Evolutionary conservation across 345 rosid species (phyloP).

Genomic region (Camelina hispida): DNA sequence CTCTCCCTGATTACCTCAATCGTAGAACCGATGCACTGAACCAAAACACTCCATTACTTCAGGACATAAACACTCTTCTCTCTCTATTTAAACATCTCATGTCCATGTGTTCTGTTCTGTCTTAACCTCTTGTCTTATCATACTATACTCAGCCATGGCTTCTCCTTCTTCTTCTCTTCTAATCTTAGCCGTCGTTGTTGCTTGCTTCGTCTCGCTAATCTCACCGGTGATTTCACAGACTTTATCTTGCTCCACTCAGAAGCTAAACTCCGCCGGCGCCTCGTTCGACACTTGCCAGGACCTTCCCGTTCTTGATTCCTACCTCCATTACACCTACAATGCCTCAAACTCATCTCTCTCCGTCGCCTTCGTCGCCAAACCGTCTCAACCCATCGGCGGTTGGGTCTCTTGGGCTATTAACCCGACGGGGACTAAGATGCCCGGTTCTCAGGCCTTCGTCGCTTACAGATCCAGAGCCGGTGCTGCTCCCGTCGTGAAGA

Average conservation of each 20-base stretch:
- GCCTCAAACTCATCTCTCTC: conserved; percentile 75
- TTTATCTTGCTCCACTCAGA: conserved; percentile 57
- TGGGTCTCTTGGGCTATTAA: conserved; percentile 91
- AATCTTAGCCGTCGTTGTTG: conserved; percentile 22
- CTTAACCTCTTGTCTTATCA: background rate
- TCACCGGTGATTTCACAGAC: conserved; percentile 54
- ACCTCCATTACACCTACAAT: conserved; percentile 76
- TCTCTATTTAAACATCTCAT: conserved; percentile 32
- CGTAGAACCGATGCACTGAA: conserved; percentile 26
- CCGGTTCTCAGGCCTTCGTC: conserved; percentile 67
- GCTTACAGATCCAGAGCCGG: conserved; percentile 54
- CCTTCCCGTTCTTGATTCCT: conserved; percentile 56
- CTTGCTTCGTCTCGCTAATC: conserved; percentile 43
- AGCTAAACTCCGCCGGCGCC: conserved; percentile 25
- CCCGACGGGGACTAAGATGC: conserved; percentile 59
- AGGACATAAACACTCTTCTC: background rate
- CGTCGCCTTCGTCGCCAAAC: conserved; percentile 70
- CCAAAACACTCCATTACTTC: conserved; percentile 4
- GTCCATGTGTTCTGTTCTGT: background rate
- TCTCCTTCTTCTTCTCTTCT: conserved; percentile 18
- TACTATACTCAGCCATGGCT: conserved; percentile 17
- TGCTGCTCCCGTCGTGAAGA: conserved; percentile 40
- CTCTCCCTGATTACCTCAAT: background rate
- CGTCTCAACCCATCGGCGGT: conserved; percentile 57
- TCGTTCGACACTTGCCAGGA: conserved; percentile 53